Conservation (phyloP, 1,284 basidiomycete species). For the Gomphus bonarii region DNA sequence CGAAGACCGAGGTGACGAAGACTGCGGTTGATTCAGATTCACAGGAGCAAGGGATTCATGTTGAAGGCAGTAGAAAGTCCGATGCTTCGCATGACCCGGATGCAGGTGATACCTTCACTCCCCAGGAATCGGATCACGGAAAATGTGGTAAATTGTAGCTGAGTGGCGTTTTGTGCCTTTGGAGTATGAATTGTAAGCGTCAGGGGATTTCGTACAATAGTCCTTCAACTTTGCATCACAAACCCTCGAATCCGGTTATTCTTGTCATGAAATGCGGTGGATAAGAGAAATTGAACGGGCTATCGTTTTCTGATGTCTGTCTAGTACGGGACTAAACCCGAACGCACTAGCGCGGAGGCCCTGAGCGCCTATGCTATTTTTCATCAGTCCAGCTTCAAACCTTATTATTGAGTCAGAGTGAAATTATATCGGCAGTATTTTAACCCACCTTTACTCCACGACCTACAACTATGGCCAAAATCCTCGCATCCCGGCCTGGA, state of each 20-base stretch:
- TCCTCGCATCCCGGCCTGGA: slow-evolving; percentile 30
- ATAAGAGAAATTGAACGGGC: no score
- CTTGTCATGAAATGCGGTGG: no score
- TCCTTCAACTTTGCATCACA: no score
- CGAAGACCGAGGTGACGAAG: background rate
- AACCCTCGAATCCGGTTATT: no score
- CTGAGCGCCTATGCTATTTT: no score
- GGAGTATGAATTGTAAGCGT: background rate
- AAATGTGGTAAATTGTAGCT: background rate
- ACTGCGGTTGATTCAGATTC: background rate
- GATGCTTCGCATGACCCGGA: background rate
- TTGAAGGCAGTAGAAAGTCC: background rate
- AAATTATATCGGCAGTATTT: no score
- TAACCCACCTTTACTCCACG: background rate
- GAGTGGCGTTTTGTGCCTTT: background rate
- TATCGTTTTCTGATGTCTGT: no score
- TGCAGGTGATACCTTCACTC: background rate
- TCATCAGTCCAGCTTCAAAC: no score
- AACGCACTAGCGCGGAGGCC: no score
- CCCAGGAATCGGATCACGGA: background rate
- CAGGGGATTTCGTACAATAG: background rate
- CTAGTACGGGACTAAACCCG: no score
- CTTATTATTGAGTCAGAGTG: no score
- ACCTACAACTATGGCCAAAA: background rate
- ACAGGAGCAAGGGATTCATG: background rate